phyloP scores from a whole-genome alignment of 441 rosid genomes.

The Manihot esculenta region DNA sequence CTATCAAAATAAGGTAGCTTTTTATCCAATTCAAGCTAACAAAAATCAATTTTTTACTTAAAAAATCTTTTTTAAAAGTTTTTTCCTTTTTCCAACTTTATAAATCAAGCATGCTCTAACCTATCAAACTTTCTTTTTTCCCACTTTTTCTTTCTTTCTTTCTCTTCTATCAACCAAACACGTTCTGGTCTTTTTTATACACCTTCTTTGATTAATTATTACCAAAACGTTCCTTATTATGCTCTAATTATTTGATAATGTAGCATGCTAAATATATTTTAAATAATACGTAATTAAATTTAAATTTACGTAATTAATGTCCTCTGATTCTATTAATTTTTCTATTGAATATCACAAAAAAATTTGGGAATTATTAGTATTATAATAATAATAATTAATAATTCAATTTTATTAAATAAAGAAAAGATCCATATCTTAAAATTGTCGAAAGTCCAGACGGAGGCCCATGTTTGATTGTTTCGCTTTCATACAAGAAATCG shows the following conservation, averaged over 20 bases:
- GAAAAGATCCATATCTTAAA: no score
- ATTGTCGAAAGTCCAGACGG: no score
- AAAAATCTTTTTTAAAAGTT: conserved; percentile 35
- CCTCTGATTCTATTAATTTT: no score
- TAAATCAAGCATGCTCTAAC: conserved; percentile 38
- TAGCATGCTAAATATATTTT: no score
- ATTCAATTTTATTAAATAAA: no score
- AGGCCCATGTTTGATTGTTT: not conserved
- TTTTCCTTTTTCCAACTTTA: conserved; percentile 31
- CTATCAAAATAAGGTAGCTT: conserved; percentile 33
- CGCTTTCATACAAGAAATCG: not conserved
- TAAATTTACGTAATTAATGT: no score
- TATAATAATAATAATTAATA: no score
- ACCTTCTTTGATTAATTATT: not conserved
- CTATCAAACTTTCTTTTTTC: conserved; percentile 25
- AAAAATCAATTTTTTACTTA: conserved; percentile 26
- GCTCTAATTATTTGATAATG: no score
- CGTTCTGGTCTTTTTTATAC: not conserved
- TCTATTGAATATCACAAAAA: no score
- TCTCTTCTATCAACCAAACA: not conserved
- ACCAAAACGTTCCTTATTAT: not conserved
- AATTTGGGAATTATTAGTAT: no score
- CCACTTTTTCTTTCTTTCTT: conserved; percentile 23
- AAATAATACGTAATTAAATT: no score
- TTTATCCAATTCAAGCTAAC: conserved; percentile 43